These are phyloP conservation scores for Pinus tabuliformis DNA, from an alignment of 75 land plant genomes.

Conservation along the genomic window DNA sequence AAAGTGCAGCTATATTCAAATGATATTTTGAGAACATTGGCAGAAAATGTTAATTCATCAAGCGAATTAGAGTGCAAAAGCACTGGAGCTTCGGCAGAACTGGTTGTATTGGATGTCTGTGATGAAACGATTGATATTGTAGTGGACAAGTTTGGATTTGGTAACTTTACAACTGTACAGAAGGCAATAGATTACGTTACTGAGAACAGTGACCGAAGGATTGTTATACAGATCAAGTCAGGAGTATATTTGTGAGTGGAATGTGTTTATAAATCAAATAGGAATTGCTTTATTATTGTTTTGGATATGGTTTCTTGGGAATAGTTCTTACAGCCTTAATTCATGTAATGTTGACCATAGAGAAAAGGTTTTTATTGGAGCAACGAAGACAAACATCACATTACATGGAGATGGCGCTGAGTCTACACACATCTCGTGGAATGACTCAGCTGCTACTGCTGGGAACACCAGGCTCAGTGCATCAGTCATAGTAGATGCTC, in stretches of 20 bases:
- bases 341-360: constrained; percentile 21
- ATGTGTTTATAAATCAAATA: neutral
- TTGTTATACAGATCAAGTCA: constrained; percentile 52
- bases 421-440: constrained; percentile 46
- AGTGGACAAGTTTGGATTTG: constrained; percentile 43
- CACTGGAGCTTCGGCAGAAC: neutral
- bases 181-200: constrained; percentile 75
- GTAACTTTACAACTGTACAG: constrained; percentile 65
- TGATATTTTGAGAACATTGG: neutral
- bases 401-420: constrained; percentile 62
- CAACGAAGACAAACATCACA: constrained; percentile 54
- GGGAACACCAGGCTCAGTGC: constrained; percentile 34
- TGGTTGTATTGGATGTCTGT: neutral
- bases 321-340: neutral
- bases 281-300: too few species aligned
- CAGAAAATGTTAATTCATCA: neutral
- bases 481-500: constrained; percentile 24
- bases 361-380: constrained; percentile 60
- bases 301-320: neutral
- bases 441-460: constrained; percentile 37
- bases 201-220: constrained; percentile 34
- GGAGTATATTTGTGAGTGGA: constrained; percentile 60
- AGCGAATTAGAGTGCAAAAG: neutral
- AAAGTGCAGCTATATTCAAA: neutral
- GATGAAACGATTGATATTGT: constrained; percentile 18